Evolutionary conservation across 441 rosid genomes (phyloP).

Genomic region (Geranium incanum): DNA sequence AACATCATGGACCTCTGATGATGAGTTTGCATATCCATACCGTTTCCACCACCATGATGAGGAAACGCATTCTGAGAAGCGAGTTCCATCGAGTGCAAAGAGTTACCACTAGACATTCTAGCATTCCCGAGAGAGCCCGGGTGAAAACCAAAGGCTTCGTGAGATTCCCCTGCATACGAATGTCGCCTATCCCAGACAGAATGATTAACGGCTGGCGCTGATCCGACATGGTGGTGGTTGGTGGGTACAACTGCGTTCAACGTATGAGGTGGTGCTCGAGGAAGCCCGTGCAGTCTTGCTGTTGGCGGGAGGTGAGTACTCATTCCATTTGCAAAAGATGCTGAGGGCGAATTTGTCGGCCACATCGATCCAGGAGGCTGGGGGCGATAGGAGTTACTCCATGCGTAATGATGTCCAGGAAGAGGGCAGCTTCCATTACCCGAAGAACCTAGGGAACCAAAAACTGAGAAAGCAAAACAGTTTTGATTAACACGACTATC

Average conservation of each 20-base stretch:
- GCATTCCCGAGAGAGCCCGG: constrained; percentile 48
- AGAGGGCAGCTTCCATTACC: constrained; percentile 32
- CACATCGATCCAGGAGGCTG: constrained; percentile 43
- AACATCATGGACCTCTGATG: constrained; percentile 39
- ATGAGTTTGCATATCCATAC: constrained; percentile 37
- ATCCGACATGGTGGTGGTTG: constrained; percentile 42
- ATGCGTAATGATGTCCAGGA: constrained; percentile 36
- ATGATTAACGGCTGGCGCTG: constrained; percentile 43
- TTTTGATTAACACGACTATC: constrained; percentile 10
- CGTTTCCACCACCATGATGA: constrained; percentile 25
- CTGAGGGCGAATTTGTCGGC: constrained; percentile 34
- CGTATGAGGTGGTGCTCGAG: constrained; percentile 30
- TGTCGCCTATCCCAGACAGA: constrained; percentile 50
- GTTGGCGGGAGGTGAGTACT: constrained; percentile 27
- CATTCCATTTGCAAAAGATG: constrained; percentile 43
- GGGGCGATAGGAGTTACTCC: constrained; percentile 39
- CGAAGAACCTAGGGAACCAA: constrained; percentile 27
- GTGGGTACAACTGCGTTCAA: constrained; percentile 32
- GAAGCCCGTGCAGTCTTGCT: constrained; percentile 31
- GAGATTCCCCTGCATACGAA: constrained; percentile 41
- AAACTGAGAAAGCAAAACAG: constrained; percentile 31
- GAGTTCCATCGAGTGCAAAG: constrained; percentile 36
- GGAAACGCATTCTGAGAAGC: constrained; percentile 36
- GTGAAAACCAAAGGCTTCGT: constrained; percentile 39
- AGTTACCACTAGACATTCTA: constrained; percentile 32